Base-by-base conservation (phyloP, 192 early-diverging fungal species). In the Coemansia javaensis region DNA sequence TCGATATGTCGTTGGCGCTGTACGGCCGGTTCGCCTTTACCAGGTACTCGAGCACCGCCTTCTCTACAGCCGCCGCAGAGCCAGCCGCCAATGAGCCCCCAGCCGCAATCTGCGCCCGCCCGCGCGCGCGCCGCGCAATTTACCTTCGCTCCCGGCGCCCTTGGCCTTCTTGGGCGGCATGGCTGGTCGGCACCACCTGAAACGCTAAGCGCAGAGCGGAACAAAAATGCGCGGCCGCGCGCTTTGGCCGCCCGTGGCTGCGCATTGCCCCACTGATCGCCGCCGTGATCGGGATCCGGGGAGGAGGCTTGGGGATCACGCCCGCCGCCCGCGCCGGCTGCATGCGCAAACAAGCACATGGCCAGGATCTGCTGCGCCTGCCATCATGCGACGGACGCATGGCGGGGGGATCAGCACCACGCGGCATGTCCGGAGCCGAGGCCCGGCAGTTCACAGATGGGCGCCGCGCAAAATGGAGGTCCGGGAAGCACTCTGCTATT, bases 1-100 rank as follows among this genome's bases (percentile, higher is more conserved):
- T 71, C 20, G 67, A 70, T 33, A 70, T 70, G 47, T 70, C 67
- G 45, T 70, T 63, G 35, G 60, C 67, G 51, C 67, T 71, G 47
- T 71, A 71, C 12, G 67, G 67, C 12, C 67, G 67, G 43, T 71
- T 71, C 17, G 35, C 41, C 34, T 59, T 59, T 31, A 59, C 38
- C 36, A 71, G 42, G 21, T 71, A 71, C 22, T 54, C 61, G 16
- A 69, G 38, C 11, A 69, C 59, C 6, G 45, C 39, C 28, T 52
- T 61, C 5, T 62, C 66, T 69, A 69, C 36, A 40, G 7, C 9
- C n/a, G 10, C 16, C 18, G 4, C 18, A 25, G 7, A 7, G 1
- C 14, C 14, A n/a, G n/a, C n/a, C n/a, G n/a, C 7, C 12, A 30
- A 44, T 31, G 36, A 22, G 3, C 34, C 20, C 10, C 32, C 28